Conservation (phyloP, 352 stramenopile genomes). For the Globisporangium nodosum region DNA sequence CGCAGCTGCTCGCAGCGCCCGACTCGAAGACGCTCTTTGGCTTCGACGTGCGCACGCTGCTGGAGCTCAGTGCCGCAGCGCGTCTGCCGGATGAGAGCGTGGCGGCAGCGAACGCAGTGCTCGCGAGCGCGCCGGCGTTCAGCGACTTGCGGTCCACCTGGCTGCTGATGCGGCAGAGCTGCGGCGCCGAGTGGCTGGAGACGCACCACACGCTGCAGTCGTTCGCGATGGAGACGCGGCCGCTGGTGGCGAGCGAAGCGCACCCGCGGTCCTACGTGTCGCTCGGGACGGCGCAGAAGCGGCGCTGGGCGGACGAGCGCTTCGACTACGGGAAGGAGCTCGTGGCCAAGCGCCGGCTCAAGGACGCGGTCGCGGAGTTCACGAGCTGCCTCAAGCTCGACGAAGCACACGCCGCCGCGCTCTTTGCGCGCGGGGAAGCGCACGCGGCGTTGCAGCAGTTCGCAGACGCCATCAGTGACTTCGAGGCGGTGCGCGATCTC, state of each 20-base stretch:
- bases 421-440: constrained; percentile 19
- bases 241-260: not conserved
- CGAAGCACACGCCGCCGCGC: constrained; percentile 14
- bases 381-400: constrained; percentile 30
- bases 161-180: constrained; percentile 17
- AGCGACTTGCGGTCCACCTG: constrained; percentile 18
- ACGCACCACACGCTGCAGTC: constrained; percentile 7
- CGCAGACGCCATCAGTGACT: constrained; percentile 27
- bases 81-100: constrained; percentile 1
- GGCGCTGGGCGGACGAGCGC: constrained; percentile 29
- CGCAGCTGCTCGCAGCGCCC: not conserved
- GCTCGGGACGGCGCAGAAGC: constrained; percentile 29
- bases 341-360: constrained; percentile 14
- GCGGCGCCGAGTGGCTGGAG: not conserved
- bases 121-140: constrained; percentile 18
- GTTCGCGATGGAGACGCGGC: constrained; percentile 3
- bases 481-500: constrained; percentile 22
- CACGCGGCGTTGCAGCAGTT: constrained; percentile 21
- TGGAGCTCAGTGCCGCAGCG: not conserved
- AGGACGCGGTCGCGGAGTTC: constrained; percentile 33
- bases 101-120: constrained; percentile 12
- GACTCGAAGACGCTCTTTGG: constrained; percentile 10
- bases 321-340: constrained; percentile 21
- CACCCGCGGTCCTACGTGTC: constrained; percentile 26
- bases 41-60: constrained; percentile 16